Evolutionary conservation across 306 rosid species (phyloP).

Genomic region (Sechiopsis laciniata): DNA sequence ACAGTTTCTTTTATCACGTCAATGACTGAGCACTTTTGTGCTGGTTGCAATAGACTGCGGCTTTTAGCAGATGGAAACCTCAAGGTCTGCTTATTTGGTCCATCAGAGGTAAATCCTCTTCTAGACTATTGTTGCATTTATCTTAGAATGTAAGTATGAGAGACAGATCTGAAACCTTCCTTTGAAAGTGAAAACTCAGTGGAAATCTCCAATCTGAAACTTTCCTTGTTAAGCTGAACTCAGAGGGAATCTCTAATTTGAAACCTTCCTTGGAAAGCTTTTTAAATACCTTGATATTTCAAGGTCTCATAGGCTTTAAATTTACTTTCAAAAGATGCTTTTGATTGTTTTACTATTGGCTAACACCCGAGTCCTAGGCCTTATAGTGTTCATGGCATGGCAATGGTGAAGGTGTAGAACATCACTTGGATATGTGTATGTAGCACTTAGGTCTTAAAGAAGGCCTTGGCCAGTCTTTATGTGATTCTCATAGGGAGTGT

Average conservation of each 20-base stretch:
- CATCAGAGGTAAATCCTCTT: slow-evolving; percentile 65
- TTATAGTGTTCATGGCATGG: background rate
- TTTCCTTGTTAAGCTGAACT: background rate
- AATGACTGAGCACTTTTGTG: slow-evolving; percentile 96
- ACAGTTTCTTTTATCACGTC: slow-evolving; percentile 83
- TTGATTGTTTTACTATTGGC: slow-evolving; percentile 9
- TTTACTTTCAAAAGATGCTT: background rate
- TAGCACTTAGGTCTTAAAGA: background rate
- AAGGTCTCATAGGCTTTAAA: background rate
- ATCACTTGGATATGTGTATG: slow-evolving; percentile 14
- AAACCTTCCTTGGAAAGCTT: background rate
- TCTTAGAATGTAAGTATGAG: slow-evolving; percentile 20
- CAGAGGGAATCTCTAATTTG: background rate
- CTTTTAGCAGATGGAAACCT: slow-evolving; percentile 91
- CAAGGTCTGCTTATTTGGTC: slow-evolving; percentile 92
- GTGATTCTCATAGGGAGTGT: background rate
- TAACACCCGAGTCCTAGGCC: background rate
- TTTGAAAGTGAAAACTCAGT: too few relatives aligned
- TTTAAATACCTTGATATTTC: background rate
- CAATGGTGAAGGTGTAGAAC: slow-evolving; percentile 8
- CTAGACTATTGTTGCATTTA: slow-evolving; percentile 16
- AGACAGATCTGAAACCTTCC: background rate
- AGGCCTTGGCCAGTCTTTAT: background rate
- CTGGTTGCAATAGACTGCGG: slow-evolving; percentile 94
- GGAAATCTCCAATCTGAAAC: too few relatives aligned